phyloP scores from a whole-genome alignment of 2,329 filamentous ascomycete species.

The Fusarium secorum region DNA sequence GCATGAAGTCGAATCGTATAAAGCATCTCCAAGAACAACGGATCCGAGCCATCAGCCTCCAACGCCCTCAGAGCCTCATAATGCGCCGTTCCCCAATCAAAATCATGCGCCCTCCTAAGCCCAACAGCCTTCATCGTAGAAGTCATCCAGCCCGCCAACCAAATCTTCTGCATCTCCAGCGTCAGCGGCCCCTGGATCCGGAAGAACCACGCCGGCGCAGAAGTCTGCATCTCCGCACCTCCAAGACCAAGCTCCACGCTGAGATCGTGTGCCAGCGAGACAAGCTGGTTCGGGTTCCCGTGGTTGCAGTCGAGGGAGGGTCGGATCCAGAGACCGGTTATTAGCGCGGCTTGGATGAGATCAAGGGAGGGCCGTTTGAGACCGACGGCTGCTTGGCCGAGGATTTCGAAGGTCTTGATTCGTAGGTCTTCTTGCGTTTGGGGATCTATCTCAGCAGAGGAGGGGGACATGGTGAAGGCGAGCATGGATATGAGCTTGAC shows the following conservation, averaged over 20 bases:
- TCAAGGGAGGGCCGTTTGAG: conserved; percentile 8
- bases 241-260: conserved; percentile 19
- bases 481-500: conserved; percentile 16
- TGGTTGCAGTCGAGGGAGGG: conserved; percentile 11
- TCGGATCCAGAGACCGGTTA: conserved; percentile 12
- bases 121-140: conserved; percentile 9
- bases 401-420: conserved; percentile 6
- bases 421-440: conserved; percentile 7
- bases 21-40: conserved; percentile 19
- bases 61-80: conserved; percentile 5
- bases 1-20: conserved; percentile 9
- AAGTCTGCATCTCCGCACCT: conserved; percentile 9
- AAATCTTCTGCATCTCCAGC: conserved; percentile 19
- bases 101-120: conserved; percentile 1
- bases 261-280: conserved; percentile 1
- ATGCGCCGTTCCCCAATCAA: conserved; percentile 13
- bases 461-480: not conserved
- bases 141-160: conserved; percentile 14
- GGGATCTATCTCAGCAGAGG: not conserved
- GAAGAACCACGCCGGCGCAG: conserved; percentile 17
- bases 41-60: not conserved
- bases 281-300: conserved; percentile 6
- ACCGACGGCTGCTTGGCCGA: conserved; percentile 16
- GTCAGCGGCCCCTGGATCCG: conserved; percentile 14
- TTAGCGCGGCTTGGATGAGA: conserved; percentile 14